Evolutionary conservation across 192 early-diverging fungal genomes (phyloP).

Genomic region (Coemansia sp.): DNA sequence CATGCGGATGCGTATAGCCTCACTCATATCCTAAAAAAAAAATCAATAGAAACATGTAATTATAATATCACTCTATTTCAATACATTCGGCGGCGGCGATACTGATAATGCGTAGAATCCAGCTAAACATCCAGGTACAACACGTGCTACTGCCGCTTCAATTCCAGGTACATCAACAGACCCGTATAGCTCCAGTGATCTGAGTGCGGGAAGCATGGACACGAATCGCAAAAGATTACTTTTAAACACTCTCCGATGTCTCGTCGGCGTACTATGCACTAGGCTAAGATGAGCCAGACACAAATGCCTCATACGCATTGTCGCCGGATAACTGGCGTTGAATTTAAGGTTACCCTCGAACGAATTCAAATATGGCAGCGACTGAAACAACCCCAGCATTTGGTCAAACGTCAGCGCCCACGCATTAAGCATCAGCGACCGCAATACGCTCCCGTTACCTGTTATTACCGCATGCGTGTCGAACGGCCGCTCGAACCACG

Average conservation of each 20-base stretch:
- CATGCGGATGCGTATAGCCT: conserved; percentile 44
- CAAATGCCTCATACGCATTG: neutral
- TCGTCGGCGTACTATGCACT: conserved; percentile 10
- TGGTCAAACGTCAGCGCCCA: conserved; percentile 49
- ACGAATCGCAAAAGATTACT: conserved; percentile 22
- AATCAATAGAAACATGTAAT: no score
- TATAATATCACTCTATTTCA: no score
- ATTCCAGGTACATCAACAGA: conserved; percentile 21
- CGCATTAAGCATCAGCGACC: conserved; percentile 22
- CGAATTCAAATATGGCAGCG: conserved; percentile 12
- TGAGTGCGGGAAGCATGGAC: conserved; percentile 14
- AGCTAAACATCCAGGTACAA: conserved; percentile 15
- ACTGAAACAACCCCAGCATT: conserved; percentile 5
- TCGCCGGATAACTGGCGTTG: conserved; percentile 9
- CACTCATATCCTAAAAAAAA: conserved; percentile 17
- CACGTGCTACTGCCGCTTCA: conserved; percentile 2
- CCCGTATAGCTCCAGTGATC: conserved; percentile 34
- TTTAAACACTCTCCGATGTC: conserved; percentile 27
- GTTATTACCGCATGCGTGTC: neutral
- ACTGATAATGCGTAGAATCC: conserved; percentile 17
- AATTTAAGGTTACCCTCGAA: conserved; percentile 35
- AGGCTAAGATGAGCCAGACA: conserved; percentile 23
- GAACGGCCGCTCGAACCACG: conserved; percentile 16
- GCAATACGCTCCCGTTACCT: neutral
- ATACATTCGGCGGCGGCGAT: no score